Conservation (phyloP, 2,329 filamentous ascomycete genomes). For the Ophiostoma novo-ulmi region DNA sequence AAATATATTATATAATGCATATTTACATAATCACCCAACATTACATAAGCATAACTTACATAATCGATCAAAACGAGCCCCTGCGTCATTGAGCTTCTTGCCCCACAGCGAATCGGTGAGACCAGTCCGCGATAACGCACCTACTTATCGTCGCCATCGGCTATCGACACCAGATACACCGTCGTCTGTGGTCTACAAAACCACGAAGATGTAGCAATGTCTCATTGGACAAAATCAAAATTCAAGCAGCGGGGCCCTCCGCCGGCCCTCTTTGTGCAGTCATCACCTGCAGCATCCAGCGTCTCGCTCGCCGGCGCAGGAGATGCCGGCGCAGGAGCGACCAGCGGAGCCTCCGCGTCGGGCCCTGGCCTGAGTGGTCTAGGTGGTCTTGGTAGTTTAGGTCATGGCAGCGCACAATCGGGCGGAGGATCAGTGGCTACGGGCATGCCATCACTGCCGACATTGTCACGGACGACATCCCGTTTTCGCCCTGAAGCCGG, state of each 20-base stretch:
- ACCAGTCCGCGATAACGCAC: not conserved
- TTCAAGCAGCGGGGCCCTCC: conserved; percentile 52
- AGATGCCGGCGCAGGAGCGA: not conserved
- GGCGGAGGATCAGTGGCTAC: not conserved
- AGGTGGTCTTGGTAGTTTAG: not conserved
- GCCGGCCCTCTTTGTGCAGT: conserved; percentile 74
- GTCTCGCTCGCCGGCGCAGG: conserved; percentile 52
- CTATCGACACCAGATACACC: not conserved
- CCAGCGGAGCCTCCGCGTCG: not conserved
- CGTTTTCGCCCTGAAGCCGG: conserved; percentile 21
- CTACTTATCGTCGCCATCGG: not conserved
- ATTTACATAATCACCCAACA: not conserved
- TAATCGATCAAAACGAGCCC: not conserved
- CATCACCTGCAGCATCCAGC: conserved; percentile 70
- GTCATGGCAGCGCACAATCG: not conserved
- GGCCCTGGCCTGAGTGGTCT: not conserved
- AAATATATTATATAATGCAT: not conserved
- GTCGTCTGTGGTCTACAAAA: not conserved
- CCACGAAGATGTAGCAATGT: conserved; percentile 35
- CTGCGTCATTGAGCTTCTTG: not conserved
- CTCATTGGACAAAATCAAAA: conserved; percentile 44
- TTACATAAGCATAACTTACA: not conserved
- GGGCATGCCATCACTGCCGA: conserved; percentile 21
- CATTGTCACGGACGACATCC: conserved; percentile 25
- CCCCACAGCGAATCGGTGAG: not conserved